phyloP scores from a whole-genome alignment of 2,329 filamentous ascomycete genomes.

The Alternaria alternata region DNA sequence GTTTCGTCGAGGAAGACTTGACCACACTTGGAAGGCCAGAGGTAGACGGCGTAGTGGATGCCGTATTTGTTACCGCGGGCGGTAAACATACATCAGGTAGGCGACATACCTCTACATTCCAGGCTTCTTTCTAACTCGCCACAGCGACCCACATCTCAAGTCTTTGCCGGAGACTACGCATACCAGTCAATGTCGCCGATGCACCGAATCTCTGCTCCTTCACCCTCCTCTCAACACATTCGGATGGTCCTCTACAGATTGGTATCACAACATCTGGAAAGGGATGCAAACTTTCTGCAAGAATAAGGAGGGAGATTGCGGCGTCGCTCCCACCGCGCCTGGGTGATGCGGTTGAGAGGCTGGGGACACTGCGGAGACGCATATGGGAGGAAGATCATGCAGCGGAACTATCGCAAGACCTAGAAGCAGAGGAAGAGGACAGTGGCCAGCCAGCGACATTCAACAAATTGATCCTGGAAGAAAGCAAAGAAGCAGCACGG shows the following conservation, averaged over 20 bases:
- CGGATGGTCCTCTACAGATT: slow-evolving; percentile 90
- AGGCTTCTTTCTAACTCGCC: slow-evolving; percentile 19
- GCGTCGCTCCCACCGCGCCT: slow-evolving; percentile 78
- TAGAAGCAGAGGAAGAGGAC: slow-evolving; percentile 66
- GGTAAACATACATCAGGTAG: slow-evolving; percentile 60
- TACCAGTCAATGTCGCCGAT: slow-evolving; percentile 93
- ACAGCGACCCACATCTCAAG: slow-evolving; percentile 72
- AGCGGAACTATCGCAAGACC: slow-evolving; percentile 55
- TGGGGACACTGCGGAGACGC: slow-evolving; percentile 66
- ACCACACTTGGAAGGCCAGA: slow-evolving; percentile 80
- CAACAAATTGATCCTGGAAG: slow-evolving; percentile 80
- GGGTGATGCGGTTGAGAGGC: slow-evolving; percentile 76
- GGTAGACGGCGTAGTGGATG: slow-evolving; percentile 81
- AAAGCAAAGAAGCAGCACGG: slow-evolving; percentile 76
- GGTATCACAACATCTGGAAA: slow-evolving; percentile 95
- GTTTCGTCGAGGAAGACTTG: slow-evolving; percentile 76
- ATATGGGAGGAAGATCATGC: slow-evolving; percentile 61
- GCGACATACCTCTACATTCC: not conserved
- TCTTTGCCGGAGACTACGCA: slow-evolving; percentile 79
- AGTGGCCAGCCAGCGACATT: slow-evolving; percentile 81
- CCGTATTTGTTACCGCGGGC: slow-evolving; percentile 82
- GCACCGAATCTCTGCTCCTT: slow-evolving; percentile 87
- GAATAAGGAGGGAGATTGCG: slow-evolving; percentile 88
- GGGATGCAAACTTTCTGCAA: slow-evolving; percentile 90
- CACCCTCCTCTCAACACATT: slow-evolving; percentile 85